Percentiles rank a stretch among this genome's conserved stretches.
phyloP scores from a whole-genome alignment of 1,284 basidiomycete species.

The Heterobasidion annosum region DNA sequence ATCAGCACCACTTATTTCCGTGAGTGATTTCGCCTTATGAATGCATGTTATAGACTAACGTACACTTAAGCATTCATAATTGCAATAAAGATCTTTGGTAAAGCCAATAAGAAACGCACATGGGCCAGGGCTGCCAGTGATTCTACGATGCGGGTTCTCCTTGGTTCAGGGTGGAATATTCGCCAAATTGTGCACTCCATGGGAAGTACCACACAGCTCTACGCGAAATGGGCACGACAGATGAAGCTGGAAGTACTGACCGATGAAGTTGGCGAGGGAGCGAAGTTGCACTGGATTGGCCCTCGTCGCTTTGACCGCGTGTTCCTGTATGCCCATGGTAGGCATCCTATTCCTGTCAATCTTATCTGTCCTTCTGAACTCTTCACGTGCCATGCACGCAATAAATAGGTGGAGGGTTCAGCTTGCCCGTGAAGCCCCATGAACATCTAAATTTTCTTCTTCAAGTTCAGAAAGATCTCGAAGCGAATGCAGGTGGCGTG shows the following conservation, averaged over 20 bases:
- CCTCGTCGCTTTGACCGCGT: background rate
- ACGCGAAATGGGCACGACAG: slow-evolving; percentile 1
- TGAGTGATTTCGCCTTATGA: background rate
- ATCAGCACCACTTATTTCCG: too few relatives aligned
- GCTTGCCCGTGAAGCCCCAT: background rate
- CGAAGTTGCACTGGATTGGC: slow-evolving; percentile 1
- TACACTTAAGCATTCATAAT: too few relatives aligned
- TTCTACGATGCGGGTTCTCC: background rate
- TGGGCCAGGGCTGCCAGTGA: background rate
- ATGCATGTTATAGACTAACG: background rate
- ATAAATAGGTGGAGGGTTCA: slow-evolving; percentile 8
- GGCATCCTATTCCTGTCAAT: background rate
- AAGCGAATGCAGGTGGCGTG: background rate
- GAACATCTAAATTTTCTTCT: slow-evolving; percentile 2
- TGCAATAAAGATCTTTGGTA: background rate
- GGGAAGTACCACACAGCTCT: background rate
- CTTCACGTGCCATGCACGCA: background rate
- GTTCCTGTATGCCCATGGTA: slow-evolving; percentile 1
- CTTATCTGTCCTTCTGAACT: background rate
- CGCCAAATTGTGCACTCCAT: background rate
- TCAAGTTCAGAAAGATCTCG: background rate
- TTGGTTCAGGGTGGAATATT: background rate
- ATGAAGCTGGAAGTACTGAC: background rate
- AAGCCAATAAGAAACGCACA: background rate
- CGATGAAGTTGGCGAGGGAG: background rate